phyloP scores from a whole-genome alignment of 1,284 basidiomycete genomes.

The Macrocybe sp. region DNA sequence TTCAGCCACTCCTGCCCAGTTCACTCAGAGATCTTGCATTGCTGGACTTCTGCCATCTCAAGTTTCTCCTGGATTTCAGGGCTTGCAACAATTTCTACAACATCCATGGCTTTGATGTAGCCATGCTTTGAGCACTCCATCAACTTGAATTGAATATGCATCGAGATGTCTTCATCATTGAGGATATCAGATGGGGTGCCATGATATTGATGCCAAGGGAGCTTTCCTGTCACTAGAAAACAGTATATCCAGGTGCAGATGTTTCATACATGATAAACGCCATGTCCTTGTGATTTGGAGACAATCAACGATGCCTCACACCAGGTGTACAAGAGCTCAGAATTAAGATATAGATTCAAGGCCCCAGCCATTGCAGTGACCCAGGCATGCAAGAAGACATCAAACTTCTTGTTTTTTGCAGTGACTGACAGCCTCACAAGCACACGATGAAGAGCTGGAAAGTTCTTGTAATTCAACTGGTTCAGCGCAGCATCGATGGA shows the following conservation, averaged over 20 bases:
- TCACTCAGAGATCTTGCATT: not conserved
- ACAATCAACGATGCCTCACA: too few relatives aligned
- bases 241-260: too few relatives aligned
- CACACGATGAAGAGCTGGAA: conserved; percentile 5
- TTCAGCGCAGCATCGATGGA: conserved; percentile 1
- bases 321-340: too few relatives aligned
- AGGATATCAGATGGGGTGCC: too few relatives aligned
- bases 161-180: conserved; percentile 1
- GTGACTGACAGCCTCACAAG: conserved; percentile 5
- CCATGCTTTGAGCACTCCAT: not conserved
- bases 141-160: conserved; percentile 1
- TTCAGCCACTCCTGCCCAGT: not conserved
- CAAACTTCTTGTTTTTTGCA: conserved; percentile 16
- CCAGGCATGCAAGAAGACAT: too few relatives aligned
- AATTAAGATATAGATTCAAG: conserved; percentile 26
- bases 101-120: conserved; percentile 9
- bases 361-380: conserved; percentile 25
- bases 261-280: too few relatives aligned
- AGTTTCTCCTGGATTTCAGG: conserved; percentile 8
- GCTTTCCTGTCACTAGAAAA: too few relatives aligned
- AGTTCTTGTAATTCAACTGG: conserved; percentile 8
- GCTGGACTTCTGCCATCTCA: not conserved
- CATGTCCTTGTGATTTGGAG: too few relatives aligned
- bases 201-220: too few relatives aligned
- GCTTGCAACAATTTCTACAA: conserved; percentile 5